Conservation (phyloP, 768 basidiomycete genomes). For the Leccinum ochraceum region DNA sequence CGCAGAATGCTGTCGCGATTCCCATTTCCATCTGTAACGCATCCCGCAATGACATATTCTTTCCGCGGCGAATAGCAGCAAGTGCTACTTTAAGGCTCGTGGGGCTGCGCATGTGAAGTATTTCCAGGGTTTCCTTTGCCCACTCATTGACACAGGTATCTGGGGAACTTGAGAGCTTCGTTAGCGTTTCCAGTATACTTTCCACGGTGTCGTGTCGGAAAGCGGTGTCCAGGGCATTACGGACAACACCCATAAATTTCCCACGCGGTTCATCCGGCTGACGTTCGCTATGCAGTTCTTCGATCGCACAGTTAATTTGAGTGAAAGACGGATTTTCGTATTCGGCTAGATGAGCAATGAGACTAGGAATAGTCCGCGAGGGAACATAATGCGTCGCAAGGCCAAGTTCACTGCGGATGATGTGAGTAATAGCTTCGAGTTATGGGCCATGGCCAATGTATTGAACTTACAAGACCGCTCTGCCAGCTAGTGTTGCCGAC, state of each 20-base stretch:
- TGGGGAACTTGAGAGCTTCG: constrained; percentile 38
- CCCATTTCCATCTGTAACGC: constrained; percentile 83
- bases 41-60: constrained; percentile 56
- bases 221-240: constrained; percentile 78
- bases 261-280: constrained; percentile 54
- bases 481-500: constrained; percentile 66
- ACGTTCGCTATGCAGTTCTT: constrained; percentile 59
- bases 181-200: constrained; percentile 62
- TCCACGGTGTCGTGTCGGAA: constrained; percentile 76
- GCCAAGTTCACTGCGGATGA: constrained; percentile 70
- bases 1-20: constrained; percentile 88
- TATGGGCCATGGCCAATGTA: background rate
- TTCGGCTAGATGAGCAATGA: constrained; percentile 66
- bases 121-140: constrained; percentile 69
- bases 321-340: constrained; percentile 39
- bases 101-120: constrained; percentile 74
- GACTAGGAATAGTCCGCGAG: constrained; percentile 67
- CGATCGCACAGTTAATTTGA: constrained; percentile 68
- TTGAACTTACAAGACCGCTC: constrained; percentile 79
- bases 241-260: constrained; percentile 57
- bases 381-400: constrained; percentile 94
- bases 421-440: constrained; percentile 12
- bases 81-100: constrained; percentile 93
- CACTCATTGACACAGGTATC: constrained; percentile 59
- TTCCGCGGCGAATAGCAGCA: constrained; percentile 73